These are phyloP conservation scores for Sherardia arvensis DNA, from an alignment of 257 asterid genomes.

Conservation along the genomic window DNA sequence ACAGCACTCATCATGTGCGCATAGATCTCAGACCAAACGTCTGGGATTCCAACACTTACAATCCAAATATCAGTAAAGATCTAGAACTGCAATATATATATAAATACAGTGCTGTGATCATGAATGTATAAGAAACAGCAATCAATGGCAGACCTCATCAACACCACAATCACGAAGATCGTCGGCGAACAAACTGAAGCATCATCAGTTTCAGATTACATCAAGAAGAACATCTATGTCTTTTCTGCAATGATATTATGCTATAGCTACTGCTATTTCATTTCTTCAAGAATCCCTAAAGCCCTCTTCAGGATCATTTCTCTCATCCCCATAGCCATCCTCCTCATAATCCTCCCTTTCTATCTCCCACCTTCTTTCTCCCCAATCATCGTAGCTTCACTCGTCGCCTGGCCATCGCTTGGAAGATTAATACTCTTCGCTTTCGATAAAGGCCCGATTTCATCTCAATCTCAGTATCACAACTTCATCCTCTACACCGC, in stretches of 20 bases:
- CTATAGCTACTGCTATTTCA: constrained; percentile 29
- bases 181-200: not conserved
- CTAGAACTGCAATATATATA: too few species aligned
- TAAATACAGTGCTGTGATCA: too few species aligned
- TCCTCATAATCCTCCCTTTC: constrained; percentile 39
- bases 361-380: constrained; percentile 27
- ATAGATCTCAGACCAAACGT: not conserved
- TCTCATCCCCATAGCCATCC: constrained; percentile 30
- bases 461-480: constrained; percentile 26
- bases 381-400: constrained; percentile 27
- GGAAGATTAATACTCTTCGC: constrained; percentile 54
- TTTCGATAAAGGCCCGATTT: constrained; percentile 48
- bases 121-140: too few species aligned
- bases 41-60: not conserved
- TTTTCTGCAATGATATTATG: constrained; percentile 18
- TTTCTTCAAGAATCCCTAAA: constrained; percentile 29
- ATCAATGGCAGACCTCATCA: not conserved
- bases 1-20: not conserved
- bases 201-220: not conserved
- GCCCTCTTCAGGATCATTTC: constrained; percentile 37
- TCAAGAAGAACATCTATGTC: not conserved
- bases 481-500: too few species aligned
- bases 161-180: not conserved
- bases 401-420: constrained; percentile 51
- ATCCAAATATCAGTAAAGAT: too few species aligned